phyloP scores from a whole-genome alignment of 75 land plant species.

The Selaginella tamariscina region DNA sequence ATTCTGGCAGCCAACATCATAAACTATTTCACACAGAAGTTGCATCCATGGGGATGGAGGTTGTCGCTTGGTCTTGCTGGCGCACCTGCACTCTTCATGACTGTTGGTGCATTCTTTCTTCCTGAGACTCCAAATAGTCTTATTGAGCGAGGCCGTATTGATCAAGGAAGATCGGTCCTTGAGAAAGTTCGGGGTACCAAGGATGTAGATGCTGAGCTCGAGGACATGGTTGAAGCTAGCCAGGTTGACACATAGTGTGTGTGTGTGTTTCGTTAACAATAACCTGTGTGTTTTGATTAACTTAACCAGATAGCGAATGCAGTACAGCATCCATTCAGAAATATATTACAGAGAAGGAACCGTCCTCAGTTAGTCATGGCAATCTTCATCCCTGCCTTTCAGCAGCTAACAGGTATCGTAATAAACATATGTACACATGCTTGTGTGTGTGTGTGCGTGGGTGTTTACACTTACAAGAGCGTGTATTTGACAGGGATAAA shows the following conservation, averaged over 20 bases:
- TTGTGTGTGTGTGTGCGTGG: no score
- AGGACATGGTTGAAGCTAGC: conserved; percentile 9
- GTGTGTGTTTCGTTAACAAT: no score
- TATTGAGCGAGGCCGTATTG: conserved; percentile 1
- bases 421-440: no score
- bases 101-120: conserved; percentile 4
- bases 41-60: conserved; percentile 46
- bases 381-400: conserved; percentile 58
- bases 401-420: conserved; percentile 81
- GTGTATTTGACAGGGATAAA: no score
- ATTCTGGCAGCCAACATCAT: conserved; percentile 4
- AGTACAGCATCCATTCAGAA: conserved; percentile 59
- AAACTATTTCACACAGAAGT: background rate
- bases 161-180: background rate
- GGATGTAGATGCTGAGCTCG: conserved; percentile 23
- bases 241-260: no score
- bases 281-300: no score
- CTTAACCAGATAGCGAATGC: conserved; percentile 28
- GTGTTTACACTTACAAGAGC: no score
- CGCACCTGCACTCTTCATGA: conserved; percentile 36
- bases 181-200: conserved; percentile 6
- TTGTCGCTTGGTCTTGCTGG: conserved; percentile 52
- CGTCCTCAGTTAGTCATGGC: conserved; percentile 82
- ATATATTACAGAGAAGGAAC: conserved; percentile 44
- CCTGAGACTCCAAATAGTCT: conserved; percentile 10